These are phyloP conservation scores for Cryptosporidium canis DNA, from an alignment of 169 alveolate species.

Conservation along the genomic window DNA sequence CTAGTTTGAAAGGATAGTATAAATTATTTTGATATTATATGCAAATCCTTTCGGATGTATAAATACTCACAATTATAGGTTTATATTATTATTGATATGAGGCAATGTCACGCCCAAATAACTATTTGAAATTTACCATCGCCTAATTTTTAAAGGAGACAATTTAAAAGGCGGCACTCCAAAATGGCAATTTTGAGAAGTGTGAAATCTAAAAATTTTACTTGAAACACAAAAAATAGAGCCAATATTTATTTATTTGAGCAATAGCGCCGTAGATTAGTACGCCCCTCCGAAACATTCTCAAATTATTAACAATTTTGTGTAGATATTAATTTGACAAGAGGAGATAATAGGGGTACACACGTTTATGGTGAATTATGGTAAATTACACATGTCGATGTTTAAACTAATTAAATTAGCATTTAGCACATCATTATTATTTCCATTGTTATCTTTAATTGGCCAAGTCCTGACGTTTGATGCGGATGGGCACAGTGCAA, in stretches of 20 bases:
- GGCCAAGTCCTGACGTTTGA: conserved; percentile 68
- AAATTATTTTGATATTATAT: no score
- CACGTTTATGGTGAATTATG: background rate
- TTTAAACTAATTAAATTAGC: background rate
- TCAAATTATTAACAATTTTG: background rate
- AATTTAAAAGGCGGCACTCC: background rate
- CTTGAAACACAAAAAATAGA: background rate
- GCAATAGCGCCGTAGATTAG: background rate
- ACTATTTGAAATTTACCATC: background rate
- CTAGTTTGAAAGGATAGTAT: no score
- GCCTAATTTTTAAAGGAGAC: no score
- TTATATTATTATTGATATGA: background rate
- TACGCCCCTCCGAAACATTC: background rate
- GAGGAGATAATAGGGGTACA: background rate
- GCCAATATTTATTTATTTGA: background rate
- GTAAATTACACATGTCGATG: background rate
- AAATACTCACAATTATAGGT: no score
- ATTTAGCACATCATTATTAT: background rate
- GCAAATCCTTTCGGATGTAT: no score
- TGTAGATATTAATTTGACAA: background rate
- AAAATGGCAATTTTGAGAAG: background rate
- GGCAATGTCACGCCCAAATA: background rate
- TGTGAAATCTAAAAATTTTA: conserved; percentile 5
- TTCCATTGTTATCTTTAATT: background rate
- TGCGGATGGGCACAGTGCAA: conserved; percentile 77